Conservation (phyloP, 768 basidiomycete species). For the Cubamyces sp. region DNA sequence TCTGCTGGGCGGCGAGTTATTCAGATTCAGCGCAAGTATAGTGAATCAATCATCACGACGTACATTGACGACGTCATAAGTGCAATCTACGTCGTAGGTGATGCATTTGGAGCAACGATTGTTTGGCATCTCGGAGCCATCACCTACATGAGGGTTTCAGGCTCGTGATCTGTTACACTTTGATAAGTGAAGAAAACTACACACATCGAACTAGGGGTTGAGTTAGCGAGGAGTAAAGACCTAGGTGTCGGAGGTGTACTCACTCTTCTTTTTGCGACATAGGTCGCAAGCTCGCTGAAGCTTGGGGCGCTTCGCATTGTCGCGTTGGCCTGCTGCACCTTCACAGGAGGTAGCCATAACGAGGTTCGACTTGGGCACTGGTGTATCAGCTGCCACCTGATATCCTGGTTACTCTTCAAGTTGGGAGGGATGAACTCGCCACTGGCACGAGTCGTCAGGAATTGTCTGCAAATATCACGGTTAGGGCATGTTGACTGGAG, state of each 20-base stretch:
- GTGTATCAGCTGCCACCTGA: background rate
- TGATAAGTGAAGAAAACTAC: too few relatives aligned
- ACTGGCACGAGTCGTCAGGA: background rate
- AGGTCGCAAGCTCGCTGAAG: conserved; percentile 38
- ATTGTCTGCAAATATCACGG: too few relatives aligned
- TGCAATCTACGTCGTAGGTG: conserved; percentile 14
- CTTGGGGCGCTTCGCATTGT: conserved; percentile 33
- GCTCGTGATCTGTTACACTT: too few relatives aligned
- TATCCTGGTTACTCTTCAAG: background rate
- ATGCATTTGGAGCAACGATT: conserved; percentile 22
- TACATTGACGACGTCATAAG: conserved; percentile 20
- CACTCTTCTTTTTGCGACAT: conserved; percentile 38
- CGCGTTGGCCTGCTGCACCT: background rate
- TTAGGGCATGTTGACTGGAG: too few relatives aligned
- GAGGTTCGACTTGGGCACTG: background rate
- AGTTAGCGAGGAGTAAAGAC: too few relatives aligned
- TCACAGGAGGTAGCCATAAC: background rate
- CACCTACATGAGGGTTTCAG: conserved; percentile 2
- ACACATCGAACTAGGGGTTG: too few relatives aligned
- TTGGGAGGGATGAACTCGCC: too few relatives aligned
- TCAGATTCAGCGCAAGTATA: background rate
- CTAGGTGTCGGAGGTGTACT: conserved; percentile 25
- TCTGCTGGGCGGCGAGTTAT: background rate
- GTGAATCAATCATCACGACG: background rate
- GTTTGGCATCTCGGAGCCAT: conserved; percentile 21